Evolutionary conservation across 2,329 filamentous ascomycete species (phyloP).

Genomic region (Penicillium nordicum): DNA sequence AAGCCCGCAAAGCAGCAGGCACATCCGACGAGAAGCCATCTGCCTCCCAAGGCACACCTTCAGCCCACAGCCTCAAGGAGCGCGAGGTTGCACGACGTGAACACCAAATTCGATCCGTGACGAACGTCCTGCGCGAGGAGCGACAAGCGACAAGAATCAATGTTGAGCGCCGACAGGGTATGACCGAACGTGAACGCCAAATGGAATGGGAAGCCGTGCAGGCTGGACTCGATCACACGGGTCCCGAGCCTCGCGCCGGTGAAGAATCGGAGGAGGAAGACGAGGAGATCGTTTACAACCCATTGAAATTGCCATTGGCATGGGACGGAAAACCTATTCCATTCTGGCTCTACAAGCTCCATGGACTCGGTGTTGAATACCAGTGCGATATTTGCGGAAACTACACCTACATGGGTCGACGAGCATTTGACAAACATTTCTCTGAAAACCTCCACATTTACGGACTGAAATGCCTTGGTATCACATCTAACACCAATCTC

Average conservation of each 20-base stretch:
- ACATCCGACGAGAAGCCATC: slow-evolving; percentile 38
- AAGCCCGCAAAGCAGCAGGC: slow-evolving; percentile 53
- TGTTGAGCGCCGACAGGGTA: slow-evolving; percentile 91
- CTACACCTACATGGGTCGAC: slow-evolving; percentile 95
- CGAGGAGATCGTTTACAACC: slow-evolving; percentile 92
- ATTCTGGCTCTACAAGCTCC: slow-evolving; percentile 97
- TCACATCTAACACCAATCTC: slow-evolving; percentile 76
- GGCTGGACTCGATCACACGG: slow-evolving; percentile 51
- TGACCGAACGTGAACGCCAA: slow-evolving; percentile 94
- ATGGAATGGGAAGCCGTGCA: slow-evolving; percentile 89
- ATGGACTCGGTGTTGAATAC: slow-evolving; percentile 92
- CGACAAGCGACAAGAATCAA: slow-evolving; percentile 88
- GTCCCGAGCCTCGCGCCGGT: slow-evolving; percentile 41
- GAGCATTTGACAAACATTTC: slow-evolving; percentile 98
- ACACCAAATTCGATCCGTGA: slow-evolving; percentile 73
- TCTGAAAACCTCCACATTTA: slow-evolving; percentile 91
- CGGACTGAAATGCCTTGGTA: slow-evolving; percentile 87
- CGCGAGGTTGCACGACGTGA: slow-evolving; percentile 87
- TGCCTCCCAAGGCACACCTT: slow-evolving; percentile 20
- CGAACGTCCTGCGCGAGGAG: slow-evolving; percentile 78
- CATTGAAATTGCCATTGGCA: slow-evolving; percentile 87
- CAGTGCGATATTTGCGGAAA: slow-evolving; percentile 96
- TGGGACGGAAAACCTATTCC: slow-evolving; percentile 99
- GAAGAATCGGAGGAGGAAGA: slow-evolving; percentile 69
- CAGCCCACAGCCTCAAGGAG: slow-evolving; percentile 66